phyloP scores from a whole-genome alignment of 257 asterid species.

The Perilla frutescens region DNA sequence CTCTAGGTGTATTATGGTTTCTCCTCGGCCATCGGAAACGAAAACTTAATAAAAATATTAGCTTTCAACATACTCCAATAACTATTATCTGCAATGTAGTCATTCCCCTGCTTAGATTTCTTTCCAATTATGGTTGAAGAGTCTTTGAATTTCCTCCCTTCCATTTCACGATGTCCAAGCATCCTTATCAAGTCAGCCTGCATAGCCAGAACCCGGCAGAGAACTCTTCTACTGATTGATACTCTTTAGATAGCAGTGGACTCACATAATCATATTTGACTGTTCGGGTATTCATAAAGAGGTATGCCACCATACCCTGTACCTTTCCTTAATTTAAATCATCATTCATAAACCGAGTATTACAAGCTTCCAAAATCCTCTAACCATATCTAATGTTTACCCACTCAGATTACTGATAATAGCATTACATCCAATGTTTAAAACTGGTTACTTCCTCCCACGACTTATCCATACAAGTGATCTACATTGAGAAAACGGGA shows the following conservation, averaged over 20 bases:
- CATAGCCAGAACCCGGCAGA: background rate
- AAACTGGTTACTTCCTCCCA: background rate
- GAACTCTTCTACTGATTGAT: background rate
- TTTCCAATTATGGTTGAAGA: background rate
- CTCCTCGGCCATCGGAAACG: background rate
- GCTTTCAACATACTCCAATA: background rate
- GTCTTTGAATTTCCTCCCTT: background rate
- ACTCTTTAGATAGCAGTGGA: background rate
- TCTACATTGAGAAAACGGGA: background rate
- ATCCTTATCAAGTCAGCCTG: background rate
- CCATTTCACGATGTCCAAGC: background rate
- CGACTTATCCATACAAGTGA: background rate
- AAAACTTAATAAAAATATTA: background rate
- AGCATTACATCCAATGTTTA: background rate
- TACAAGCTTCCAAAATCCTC: background rate
- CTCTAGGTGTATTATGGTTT: background rate
- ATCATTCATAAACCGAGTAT: background rate
- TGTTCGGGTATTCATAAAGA: background rate
- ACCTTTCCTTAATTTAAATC: background rate
- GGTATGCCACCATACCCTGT: background rate
- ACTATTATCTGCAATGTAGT: background rate
- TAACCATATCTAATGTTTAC: background rate
- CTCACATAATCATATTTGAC: background rate
- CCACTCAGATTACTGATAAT: background rate
- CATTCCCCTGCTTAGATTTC: background rate